Percentiles rank a stretch among this genome's conserved stretches.
phyloP scores from a whole-genome alignment of 2,329 filamentous ascomycete genomes.

The Trichoderma simmonsii region DNA sequence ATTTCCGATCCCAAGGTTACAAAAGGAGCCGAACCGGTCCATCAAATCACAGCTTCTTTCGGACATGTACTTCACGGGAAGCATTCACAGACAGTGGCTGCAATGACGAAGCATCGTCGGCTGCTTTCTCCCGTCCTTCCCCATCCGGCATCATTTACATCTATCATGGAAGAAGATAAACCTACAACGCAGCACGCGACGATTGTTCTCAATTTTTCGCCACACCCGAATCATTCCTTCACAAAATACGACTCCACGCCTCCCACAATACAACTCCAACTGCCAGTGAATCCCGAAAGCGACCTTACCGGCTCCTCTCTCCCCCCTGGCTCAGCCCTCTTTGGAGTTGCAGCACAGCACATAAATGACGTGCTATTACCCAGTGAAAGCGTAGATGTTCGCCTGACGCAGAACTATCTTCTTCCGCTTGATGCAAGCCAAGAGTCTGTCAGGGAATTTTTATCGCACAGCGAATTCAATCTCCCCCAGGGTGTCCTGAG shows the following conservation, averaged over 20 bases:
- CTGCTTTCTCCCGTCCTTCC: constrained; percentile 46
- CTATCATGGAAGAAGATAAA: constrained; percentile 34
- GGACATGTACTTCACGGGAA: constrained; percentile 47
- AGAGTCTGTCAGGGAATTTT: constrained; percentile 42
- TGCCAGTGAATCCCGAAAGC: constrained; percentile 31
- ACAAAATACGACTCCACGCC: background rate
- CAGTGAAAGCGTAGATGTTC: constrained; percentile 45
- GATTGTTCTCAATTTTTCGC: constrained; percentile 48
- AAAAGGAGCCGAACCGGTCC: background rate
- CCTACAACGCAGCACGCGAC: constrained; percentile 27
- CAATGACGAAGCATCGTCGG: constrained; percentile 26
- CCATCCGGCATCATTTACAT: constrained; percentile 44
- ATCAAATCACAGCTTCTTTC: constrained; percentile 44
- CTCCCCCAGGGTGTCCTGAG: constrained; percentile 41
- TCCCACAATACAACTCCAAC: constrained; percentile 30
- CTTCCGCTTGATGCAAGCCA: constrained; percentile 39
- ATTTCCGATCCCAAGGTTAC: background rate
- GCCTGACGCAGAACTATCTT: constrained; percentile 38
- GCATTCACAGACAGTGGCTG: constrained; percentile 17
- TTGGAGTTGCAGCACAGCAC: constrained; percentile 30
- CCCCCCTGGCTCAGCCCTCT: constrained; percentile 31
- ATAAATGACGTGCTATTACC: constrained; percentile 47
- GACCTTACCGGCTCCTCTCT: constrained; percentile 30
- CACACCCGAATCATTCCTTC: constrained; percentile 26
- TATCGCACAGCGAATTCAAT: constrained; percentile 44